Evolutionary conservation across 768 basidiomycete genomes (phyloP).

Genomic region (Dioszegia aurantiaca): DNA sequence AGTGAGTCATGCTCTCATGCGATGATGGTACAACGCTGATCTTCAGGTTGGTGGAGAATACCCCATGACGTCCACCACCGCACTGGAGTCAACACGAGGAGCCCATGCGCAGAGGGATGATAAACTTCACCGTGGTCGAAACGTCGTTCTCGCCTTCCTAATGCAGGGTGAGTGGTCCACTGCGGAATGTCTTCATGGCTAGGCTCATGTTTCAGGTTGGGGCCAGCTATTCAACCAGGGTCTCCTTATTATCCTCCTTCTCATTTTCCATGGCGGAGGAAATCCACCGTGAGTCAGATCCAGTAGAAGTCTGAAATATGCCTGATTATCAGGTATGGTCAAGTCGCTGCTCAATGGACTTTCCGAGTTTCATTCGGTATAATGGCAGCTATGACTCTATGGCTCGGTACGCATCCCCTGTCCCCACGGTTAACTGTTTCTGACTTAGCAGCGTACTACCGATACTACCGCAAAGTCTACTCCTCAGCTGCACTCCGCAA

Average conservation of each 20-base stretch:
- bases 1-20: constrained; percentile 11
- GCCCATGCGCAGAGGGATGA: constrained; percentile 50
- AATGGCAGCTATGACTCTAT: constrained; percentile 54
- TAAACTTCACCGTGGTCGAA: constrained; percentile 54
- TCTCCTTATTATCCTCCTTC: constrained; percentile 52
- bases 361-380: constrained; percentile 55
- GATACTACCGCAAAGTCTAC: constrained; percentile 53
- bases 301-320: not conserved
- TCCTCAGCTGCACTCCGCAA: constrained; percentile 44
- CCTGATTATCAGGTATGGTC: constrained; percentile 31
- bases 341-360: constrained; percentile 52
- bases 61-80: constrained; percentile 54
- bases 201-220: constrained; percentile 46
- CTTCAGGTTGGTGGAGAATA: constrained; percentile 46
- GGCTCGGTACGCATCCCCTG: constrained; percentile 42
- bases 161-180: constrained; percentile 49
- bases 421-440: not conserved
- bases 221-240: constrained; percentile 53
- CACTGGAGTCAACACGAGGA: constrained; percentile 51
- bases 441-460: constrained; percentile 49
- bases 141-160: constrained; percentile 54
- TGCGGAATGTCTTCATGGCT: no score
- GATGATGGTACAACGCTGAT: not conserved
- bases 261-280: constrained; percentile 52
- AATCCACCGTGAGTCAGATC: constrained; percentile 27